Base-by-base conservation (phyloP, 1,139 yeast species). In the Candida dubliniensis region DNA sequence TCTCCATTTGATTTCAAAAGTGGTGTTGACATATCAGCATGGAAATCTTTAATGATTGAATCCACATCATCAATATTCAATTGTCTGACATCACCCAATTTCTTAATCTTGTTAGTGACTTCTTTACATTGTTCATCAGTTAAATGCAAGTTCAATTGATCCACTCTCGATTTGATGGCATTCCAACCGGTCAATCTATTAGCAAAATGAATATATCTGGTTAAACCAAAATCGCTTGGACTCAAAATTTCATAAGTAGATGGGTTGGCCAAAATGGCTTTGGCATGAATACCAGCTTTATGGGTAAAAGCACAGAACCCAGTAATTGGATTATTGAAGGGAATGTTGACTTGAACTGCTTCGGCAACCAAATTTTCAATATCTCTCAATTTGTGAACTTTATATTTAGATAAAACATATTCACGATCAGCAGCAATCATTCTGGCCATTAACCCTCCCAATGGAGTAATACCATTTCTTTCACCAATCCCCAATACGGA, bases 281-380 rank as follows among this genome's bases (percentile, higher is more conserved):
- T 93, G 61, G 99, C 98, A 66, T 93, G 99, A 62, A 93, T 91
- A 74, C 99, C 99, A 45, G 99, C 99, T 79, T 93, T 93, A 78
- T 93, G 99, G 46, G 99, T 93, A 74, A 93, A 93, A 43, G 99
- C 99, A 77, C 98, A 93, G 84, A 93, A 93, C 45, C 99, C 99
- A 40, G 99, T 93, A 67, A 93, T 90, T 57, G 98, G 98, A 76
- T 93, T 93, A 81, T 93, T 93, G 79, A 93, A 93, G 50, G 99
- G 99, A 62, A 93, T 82, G 69, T 91, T 91, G 51, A 93, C 96
- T 71, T 89, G 96, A 45, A 93, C 98, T 27, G 97, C 96, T 54
- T 91, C 96, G 43, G 98, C 98, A 50, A 93, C 97, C 67, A 93
- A 76, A 68, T 86, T 89, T 71, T 93, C 99, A 64, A 93, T 77